phyloP scores from a whole-genome alignment of 441 rosid genomes.

The Adansonia gregorii region DNA sequence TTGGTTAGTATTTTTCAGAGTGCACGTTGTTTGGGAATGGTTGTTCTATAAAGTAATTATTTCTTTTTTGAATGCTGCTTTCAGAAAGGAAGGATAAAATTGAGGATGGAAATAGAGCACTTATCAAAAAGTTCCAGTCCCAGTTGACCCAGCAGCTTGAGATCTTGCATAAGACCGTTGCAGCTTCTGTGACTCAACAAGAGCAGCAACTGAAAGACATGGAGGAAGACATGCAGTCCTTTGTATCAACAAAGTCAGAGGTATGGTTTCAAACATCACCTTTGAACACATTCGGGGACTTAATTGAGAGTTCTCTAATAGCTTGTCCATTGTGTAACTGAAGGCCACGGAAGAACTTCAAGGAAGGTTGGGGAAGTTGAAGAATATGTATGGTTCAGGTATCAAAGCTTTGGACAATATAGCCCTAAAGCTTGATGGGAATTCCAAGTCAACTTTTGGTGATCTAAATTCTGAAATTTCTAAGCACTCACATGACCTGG shows the following conservation, averaged over 20 bases:
- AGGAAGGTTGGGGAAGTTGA: constrained; percentile 70
- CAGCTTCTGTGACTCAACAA: constrained; percentile 81
- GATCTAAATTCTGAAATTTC: constrained; percentile 81
- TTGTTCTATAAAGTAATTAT: constrained; percentile 26
- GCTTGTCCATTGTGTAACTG: constrained; percentile 29
- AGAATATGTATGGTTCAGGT: constrained; percentile 68
- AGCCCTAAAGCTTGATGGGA: constrained; percentile 71
- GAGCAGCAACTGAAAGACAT: constrained; percentile 83
- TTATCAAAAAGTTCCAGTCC: constrained; percentile 81
- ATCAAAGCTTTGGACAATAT: constrained; percentile 74
- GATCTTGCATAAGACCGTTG: constrained; percentile 79
- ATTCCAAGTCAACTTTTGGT: constrained; percentile 71
- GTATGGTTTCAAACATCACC: constrained; percentile 41
- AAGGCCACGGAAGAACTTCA: constrained; percentile 87
- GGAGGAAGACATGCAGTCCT: constrained; percentile 93
- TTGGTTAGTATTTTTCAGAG: constrained; percentile 55
- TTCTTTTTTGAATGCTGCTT: constrained; percentile 30
- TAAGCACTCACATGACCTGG: constrained; percentile 79
- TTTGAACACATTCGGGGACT: constrained; percentile 6
- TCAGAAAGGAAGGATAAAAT: constrained; percentile 93
- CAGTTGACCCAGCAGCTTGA: constrained; percentile 79
- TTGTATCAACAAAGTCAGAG: constrained; percentile 83
- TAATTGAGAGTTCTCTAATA: constrained; percentile 22
- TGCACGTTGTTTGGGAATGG: constrained; percentile 26
- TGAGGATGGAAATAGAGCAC: constrained; percentile 81